These are phyloP conservation scores for Ophiobolus disseminans DNA, from an alignment of 2,329 filamentous ascomycete genomes.

Conservation along the genomic window DNA sequence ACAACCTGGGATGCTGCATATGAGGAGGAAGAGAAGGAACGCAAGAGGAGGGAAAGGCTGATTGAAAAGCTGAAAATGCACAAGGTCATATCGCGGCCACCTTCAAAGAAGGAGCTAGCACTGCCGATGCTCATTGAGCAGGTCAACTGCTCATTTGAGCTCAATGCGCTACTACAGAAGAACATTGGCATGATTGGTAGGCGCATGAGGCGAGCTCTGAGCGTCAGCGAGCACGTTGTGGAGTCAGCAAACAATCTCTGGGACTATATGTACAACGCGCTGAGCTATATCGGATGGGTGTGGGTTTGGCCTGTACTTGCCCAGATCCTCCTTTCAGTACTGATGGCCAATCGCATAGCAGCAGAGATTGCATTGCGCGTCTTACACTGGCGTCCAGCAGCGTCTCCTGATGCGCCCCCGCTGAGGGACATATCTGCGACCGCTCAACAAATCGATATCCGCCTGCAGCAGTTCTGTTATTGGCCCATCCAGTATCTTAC, in stretches of 20 bases:
- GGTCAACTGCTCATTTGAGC: constrained; percentile 93
- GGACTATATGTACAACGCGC: constrained; percentile 72
- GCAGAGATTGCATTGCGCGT: constrained; percentile 81
- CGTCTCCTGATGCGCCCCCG: constrained; percentile 73
- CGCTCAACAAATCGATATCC: constrained; percentile 95
- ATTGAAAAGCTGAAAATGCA: constrained; percentile 89
- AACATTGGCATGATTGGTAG: constrained; percentile 87
- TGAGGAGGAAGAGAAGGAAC: constrained; percentile 68
- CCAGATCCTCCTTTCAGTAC: constrained; percentile 72
- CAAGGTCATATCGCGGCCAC: constrained; percentile 77
- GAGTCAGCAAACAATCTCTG: constrained; percentile 89
- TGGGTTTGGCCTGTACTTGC: constrained; percentile 82
- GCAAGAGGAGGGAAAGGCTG: constrained; percentile 69
- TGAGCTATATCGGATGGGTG: constrained; percentile 74
- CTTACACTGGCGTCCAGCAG: constrained; percentile 81
- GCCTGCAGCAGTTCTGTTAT: constrained; percentile 97
- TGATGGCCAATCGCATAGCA: constrained; percentile 79
- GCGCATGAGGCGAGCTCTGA: constrained; percentile 81
- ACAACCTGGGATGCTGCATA: constrained; percentile 51
- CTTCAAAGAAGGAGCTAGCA: constrained; percentile 82
- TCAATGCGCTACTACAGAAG: constrained; percentile 83
- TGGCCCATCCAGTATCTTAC: constrained; percentile 98
- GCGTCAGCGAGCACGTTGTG: constrained; percentile 91
- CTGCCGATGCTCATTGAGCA: constrained; percentile 85
- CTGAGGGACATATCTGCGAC: constrained; percentile 96